These are phyloP conservation scores for Mucor ambiguus DNA, from an alignment of 371 early-diverging fungal species.

Conservation along the genomic window DNA sequence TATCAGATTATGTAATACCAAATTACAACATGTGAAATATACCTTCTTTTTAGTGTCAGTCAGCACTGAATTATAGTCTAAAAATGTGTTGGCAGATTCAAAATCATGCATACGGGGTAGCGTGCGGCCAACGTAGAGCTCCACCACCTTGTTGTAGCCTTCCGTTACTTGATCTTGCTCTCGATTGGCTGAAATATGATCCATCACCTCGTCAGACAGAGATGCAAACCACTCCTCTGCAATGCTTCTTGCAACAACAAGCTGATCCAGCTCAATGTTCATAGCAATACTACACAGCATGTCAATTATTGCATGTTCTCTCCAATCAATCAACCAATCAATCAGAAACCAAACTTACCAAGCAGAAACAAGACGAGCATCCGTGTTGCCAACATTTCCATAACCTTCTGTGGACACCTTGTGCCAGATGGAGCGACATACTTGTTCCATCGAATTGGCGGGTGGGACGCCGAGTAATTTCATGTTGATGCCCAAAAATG, in stretches of 20 bases:
- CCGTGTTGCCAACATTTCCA: conserved; percentile 19
- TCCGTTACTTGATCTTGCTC: conserved; percentile 14
- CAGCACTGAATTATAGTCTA: conserved; percentile 41
- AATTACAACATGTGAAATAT: conserved; percentile 10
- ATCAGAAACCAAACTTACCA: conserved; percentile 26
- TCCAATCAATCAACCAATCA: not conserved
- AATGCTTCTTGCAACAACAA: conserved; percentile 32
- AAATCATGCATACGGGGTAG: conserved; percentile 39
- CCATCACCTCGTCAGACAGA: conserved; percentile 31
- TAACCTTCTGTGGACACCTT: conserved; percentile 26
- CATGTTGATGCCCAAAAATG: conserved; percentile 6
- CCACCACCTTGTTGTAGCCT: conserved; percentile 31
- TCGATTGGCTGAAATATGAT: conserved; percentile 16
- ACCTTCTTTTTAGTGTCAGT: conserved; percentile 40
- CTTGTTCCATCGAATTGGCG: conserved; percentile 15
- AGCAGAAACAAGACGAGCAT: conserved; percentile 35
- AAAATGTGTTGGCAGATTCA: conserved; percentile 40
- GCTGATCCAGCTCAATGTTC: conserved; percentile 29
- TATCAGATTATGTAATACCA: conserved; percentile 14
- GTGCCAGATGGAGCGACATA: conserved; percentile 31
- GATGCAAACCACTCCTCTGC: conserved; percentile 42
- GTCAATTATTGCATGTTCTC: not conserved
- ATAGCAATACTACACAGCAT: conserved; percentile 30
- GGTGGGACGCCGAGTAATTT: conserved; percentile 20
- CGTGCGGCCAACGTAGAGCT: conserved; percentile 34